Evolutionary conservation across 331 rosid genomes (phyloP).

Genomic region (Saraca asoca): DNA sequence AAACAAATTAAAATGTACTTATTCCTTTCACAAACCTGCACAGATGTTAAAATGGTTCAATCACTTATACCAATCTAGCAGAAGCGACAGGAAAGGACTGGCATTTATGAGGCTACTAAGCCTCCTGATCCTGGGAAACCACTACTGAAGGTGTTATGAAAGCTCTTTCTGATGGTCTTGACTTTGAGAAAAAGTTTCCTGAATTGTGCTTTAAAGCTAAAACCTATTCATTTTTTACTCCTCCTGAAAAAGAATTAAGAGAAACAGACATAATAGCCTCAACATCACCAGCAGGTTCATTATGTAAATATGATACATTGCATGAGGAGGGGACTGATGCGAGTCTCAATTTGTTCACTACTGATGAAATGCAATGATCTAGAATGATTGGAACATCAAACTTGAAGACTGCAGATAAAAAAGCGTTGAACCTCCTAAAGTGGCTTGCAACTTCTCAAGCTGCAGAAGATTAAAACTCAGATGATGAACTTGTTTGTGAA

Average conservation of each 20-base stretch:
- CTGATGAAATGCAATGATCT: slow-evolving; percentile 48
- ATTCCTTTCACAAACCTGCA: slow-evolving; percentile 72
- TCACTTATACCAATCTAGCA: slow-evolving; percentile 91
- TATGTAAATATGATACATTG: slow-evolving; percentile 38
- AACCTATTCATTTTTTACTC: slow-evolving; percentile 40
- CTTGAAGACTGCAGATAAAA: slow-evolving; percentile 63
- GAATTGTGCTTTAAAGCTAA: slow-evolving; percentile 52
- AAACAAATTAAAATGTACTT: slow-evolving; percentile 70
- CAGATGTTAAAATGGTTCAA: slow-evolving; percentile 87
- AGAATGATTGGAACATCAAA: slow-evolving; percentile 37
- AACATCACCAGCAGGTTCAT: slow-evolving; percentile 51
- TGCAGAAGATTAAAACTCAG: slow-evolving; percentile 71
- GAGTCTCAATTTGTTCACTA: slow-evolving; percentile 39
- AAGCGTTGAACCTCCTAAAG: slow-evolving; percentile 70
- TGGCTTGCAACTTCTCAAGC: slow-evolving; percentile 93
- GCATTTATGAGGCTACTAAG: slow-evolving; percentile 50
- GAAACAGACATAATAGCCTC: slow-evolving; percentile 56
- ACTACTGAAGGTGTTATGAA: slow-evolving; percentile 65
- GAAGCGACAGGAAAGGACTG: slow-evolving; percentile 75
- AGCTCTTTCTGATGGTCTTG: slow-evolving; percentile 58
- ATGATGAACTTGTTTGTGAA: slow-evolving; percentile 86
- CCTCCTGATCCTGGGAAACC: slow-evolving; percentile 69
- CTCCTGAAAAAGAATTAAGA: slow-evolving; percentile 50
- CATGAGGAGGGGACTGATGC: slow-evolving; percentile 37
- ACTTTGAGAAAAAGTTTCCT: slow-evolving; percentile 47